Base-by-base conservation (phyloP, 2,329 filamentous ascomycete genomes). In the Helminthosporium solani region DNA sequence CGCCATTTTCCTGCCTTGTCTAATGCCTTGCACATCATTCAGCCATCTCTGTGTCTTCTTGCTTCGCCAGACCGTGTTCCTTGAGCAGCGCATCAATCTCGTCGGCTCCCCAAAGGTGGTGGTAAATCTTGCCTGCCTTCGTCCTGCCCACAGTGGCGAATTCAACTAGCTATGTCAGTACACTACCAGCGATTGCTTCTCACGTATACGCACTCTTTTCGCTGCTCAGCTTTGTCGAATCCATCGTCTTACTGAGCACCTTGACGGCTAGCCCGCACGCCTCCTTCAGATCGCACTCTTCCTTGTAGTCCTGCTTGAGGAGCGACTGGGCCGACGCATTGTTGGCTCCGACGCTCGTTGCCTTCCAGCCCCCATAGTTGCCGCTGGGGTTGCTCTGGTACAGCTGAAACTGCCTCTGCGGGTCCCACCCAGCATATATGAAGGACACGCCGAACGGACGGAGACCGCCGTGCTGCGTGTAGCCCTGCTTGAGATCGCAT, bases 231-330 rank as follows among this genome's bases (percentile, higher is more conserved):
- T 96, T 99, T 44, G 92, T 97, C 44, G 91, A 96, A 73, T 99
- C 94, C 95, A 99, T 99, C 5, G 94, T 99, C 85, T 99, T 99
- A 82, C 94, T 97, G 57, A 99, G 76, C 54, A 99, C 94, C 82
- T 99, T 99, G 71, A 99, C 94, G 9, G 94, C 94, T 80, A 96
- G 87, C 44, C 87, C 90, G 71, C 94, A 99, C 3, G 95, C 94
- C 77, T 99, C 94, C 77, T 96, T 89, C 67, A 99, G 74, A 57
- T 89, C 87, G 73, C 91, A 97, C 61, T 97, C 91, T 75, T 99
- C 94, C 80, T 97, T 96, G 78, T 99, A 99, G 73, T 99, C 94
- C 74, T 99, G 94, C 82, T 99, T 99, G 72, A 99, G 75, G 73
- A 99, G 75, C 74, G 90, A 96, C 75, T 96, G 91, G 8, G 95